phyloP scores from a whole-genome alignment of 2,329 filamentous ascomycete species.

The Macrophomina phaseolina region DNA sequence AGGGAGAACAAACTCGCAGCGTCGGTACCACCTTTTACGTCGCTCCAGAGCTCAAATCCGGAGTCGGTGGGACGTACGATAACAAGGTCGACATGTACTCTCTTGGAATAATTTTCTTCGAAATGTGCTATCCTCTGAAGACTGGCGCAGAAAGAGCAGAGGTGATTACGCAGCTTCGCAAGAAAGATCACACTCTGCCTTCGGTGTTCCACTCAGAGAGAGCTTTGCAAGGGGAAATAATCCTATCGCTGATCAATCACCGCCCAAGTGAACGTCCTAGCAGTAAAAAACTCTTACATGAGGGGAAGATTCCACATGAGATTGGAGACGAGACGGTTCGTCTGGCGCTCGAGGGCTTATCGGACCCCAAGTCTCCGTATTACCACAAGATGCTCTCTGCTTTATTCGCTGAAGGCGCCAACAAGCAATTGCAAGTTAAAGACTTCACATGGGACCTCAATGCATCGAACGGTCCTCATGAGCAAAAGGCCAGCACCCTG shows the following conservation, averaged over 20 bases:
- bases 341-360: slow-evolving; percentile 78
- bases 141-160: slow-evolving; percentile 69
- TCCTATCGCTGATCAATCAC: slow-evolving; percentile 80
- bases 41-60: slow-evolving; percentile 85
- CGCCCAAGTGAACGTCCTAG: slow-evolving; percentile 82
- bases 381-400: slow-evolving; percentile 89
- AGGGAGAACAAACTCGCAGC: slow-evolving; percentile 70
- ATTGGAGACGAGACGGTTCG: slow-evolving; percentile 92
- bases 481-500: slow-evolving; percentile 58
- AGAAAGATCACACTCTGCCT: slow-evolving; percentile 72
- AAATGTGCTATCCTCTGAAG: slow-evolving; percentile 78
- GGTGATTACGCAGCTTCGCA: slow-evolving; percentile 72
- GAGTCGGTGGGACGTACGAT: slow-evolving; percentile 77
- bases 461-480: slow-evolving; percentile 35
- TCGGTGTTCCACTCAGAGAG: slow-evolving; percentile 74
- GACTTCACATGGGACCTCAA: slow-evolving; percentile 63
- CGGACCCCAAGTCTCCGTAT: slow-evolving; percentile 83
- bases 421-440: slow-evolving; percentile 79
- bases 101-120: slow-evolving; percentile 95
- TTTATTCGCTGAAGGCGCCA: slow-evolving; percentile 73
- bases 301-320: slow-evolving; percentile 85
- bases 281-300: slow-evolving; percentile 80
- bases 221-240: slow-evolving; percentile 73
- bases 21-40: slow-evolving; percentile 87
- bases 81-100: slow-evolving; percentile 99